Conservation (phyloP, 257 asterid genomes). For the Fraxinus excelsior region DNA sequence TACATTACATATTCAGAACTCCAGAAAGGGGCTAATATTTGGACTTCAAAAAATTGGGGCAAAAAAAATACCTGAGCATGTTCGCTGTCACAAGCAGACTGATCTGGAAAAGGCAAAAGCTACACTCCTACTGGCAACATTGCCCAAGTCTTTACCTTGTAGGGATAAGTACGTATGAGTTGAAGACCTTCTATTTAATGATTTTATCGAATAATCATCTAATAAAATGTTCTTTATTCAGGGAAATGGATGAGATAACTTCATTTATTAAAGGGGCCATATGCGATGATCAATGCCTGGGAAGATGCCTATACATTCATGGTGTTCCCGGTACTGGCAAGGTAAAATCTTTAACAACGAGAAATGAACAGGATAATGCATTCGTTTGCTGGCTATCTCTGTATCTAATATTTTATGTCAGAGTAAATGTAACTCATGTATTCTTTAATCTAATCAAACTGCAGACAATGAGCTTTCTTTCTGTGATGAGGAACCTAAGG, state of each 20-base stretch:
- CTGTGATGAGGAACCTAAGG: constrained; percentile 78
- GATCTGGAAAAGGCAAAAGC: constrained; percentile 91
- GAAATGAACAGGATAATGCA: constrained; percentile 11
- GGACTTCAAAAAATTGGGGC: constrained; percentile 93
- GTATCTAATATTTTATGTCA: background rate
- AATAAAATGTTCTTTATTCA: constrained; percentile 33
- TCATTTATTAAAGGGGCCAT: constrained; percentile 85
- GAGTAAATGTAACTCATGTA: constrained; percentile 17
- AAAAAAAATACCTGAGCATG: constrained; percentile 85
- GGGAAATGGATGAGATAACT: constrained; percentile 93
- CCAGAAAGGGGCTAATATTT: constrained; percentile 64
- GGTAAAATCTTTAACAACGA: constrained; percentile 42
- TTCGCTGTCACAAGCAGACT: constrained; percentile 80
- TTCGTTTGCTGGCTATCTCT: constrained; percentile 13
- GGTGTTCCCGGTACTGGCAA: constrained; percentile 99
- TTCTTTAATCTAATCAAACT: constrained; percentile 33
- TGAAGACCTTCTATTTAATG: constrained; percentile 2
- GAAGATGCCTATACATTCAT: constrained; percentile 91
- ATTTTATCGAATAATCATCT: constrained; percentile 19
- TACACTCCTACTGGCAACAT: constrained; percentile 78
- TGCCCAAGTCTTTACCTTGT: constrained; percentile 91
- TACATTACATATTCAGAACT: constrained; percentile 53
- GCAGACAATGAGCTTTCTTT: constrained; percentile 96
- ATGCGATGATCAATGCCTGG: constrained; percentile 87
- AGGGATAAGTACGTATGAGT: constrained; percentile 69